Evolutionary conservation across 2,329 filamentous ascomycete genomes (phyloP), one percentile per base, ranked within the genome.

Genomic region (Leptodontidium sp.): DNA sequence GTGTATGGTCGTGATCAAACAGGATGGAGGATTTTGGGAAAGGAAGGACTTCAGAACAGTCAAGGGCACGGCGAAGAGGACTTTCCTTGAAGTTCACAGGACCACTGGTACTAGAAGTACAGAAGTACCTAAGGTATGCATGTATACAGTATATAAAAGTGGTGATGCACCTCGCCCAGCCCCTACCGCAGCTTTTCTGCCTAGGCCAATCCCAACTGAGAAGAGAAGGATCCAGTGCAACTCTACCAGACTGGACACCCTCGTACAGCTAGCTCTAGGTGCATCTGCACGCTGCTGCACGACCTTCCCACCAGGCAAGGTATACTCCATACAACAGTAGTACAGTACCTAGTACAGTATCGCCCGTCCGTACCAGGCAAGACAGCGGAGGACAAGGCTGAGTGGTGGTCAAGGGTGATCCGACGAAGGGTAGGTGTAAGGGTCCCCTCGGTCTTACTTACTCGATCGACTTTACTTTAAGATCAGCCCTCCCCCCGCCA

Each of bases 401-500:
- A 59, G 32, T 35, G n/a, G 55, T 15, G 35, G 32, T 43, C 55
- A 59, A 59, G 55, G 17, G 47, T 8, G 15, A 49, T 15, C 15
- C 17, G 21, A 21, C 21, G 21, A 21, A 49, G 47, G 17, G 7
- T 21, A 21, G 21, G 21, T 21, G 21, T 21, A 49, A 49, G 47
- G 55, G 35, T 26, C n/a, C n/a, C 35, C 21, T 43, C 55, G 55
- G 55, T n/a, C 35, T 59, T 59, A 43, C 35, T 59, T 53, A 57
- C 53, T 57, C 21, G 8, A 14, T 52, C 49, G 11, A 29, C 49
- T 29, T 43, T 40, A 59, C 55, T 43, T 43, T 43, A 59, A 59
- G 55, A 59, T 43, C 55, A 59, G 55, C 55, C 35, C 55, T 59
- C 50, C 55, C 52, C 55, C 55, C 55, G 55, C 55, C 55, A 43